Percentiles rank a stretch among this genome's conserved stretches.
These are phyloP conservation scores for Pyrenochaeta sp. DNA, from an alignment of 2,329 filamentous ascomycete genomes.

Conservation along the genomic window DNA sequence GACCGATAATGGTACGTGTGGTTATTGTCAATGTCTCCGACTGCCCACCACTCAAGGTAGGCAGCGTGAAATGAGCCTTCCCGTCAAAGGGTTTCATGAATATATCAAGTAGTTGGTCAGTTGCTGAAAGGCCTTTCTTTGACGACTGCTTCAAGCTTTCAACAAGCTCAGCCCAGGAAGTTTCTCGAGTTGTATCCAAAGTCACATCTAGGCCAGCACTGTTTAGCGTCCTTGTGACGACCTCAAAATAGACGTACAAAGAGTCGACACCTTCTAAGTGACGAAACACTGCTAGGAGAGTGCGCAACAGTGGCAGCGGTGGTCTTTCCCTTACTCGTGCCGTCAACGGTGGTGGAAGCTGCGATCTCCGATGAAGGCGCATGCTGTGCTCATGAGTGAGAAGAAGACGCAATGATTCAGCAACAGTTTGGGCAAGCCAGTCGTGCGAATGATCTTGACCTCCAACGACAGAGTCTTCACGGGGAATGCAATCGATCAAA, in stretches of 20 bases:
- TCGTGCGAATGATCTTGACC: conserved; percentile 39
- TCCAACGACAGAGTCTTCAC: conserved; percentile 57
- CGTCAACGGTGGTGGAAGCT: conserved; percentile 66
- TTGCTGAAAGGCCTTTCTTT: conserved; percentile 36
- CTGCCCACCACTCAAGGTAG: conserved; percentile 25
- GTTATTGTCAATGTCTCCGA: conserved; percentile 34
- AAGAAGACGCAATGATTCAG: conserved; percentile 75
- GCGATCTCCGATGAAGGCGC: conserved; percentile 74
- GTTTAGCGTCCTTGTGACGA: conserved; percentile 25
- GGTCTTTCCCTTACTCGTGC: conserved; percentile 59
- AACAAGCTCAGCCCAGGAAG: conserved; percentile 37
- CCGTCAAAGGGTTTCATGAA: conserved; percentile 42
- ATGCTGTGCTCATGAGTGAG: conserved; percentile 81
- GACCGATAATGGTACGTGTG: conserved; percentile 44
- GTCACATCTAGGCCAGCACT: conserved; percentile 43
- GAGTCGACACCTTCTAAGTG: conserved; percentile 54
- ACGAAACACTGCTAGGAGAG: conserved; percentile 63
- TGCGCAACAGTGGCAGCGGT: conserved; percentile 67
- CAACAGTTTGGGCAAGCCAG: conserved; percentile 70
- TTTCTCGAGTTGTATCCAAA: conserved; percentile 34
- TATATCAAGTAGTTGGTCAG: conserved; percentile 41
- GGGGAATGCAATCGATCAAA: conserved; percentile 71
- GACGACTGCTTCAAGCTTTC: conserved; percentile 37
- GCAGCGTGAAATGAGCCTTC: conserved; percentile 37
- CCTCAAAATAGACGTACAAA: conserved; percentile 45